These are phyloP conservation scores for Erucastrum elatum DNA, from an alignment of 345 rosid species.

Conservation along the genomic window DNA sequence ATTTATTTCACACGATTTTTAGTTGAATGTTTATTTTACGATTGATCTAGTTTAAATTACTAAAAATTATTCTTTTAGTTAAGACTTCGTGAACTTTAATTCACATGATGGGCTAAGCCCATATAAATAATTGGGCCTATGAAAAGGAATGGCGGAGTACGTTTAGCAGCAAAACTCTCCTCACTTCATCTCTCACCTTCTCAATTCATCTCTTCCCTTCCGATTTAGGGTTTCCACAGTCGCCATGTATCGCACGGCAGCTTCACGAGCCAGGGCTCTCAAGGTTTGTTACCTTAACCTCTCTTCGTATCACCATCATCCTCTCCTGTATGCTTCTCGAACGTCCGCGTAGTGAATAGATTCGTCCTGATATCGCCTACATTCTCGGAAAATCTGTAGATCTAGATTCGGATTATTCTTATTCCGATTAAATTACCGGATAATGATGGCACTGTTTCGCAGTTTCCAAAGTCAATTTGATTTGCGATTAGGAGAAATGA, in stretches of 20 bases:
- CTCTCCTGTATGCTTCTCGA: not conserved
- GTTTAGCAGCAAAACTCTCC: not conserved
- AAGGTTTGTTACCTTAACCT: slow-evolving; percentile 42
- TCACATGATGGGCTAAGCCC: not conserved
- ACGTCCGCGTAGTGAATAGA: slow-evolving; percentile 2
- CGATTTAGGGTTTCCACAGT: slow-evolving; percentile 37
- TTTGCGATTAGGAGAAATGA: slow-evolving; percentile 6
- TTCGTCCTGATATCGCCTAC: not conserved
- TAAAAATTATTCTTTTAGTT: no score
- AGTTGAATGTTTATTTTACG: no score
- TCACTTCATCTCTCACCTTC: not conserved
- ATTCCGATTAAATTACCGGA: slow-evolving; percentile 10
- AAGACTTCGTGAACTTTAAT: not conserved
- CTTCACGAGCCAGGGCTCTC: slow-evolving; percentile 54
- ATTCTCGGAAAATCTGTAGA: not conserved
- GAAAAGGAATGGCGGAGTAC: not conserved
- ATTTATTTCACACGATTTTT: no score
- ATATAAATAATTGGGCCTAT: not conserved
- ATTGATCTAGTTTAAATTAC: no score
- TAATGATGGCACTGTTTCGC: not conserved
- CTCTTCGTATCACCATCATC: not conserved
- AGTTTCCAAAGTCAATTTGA: not conserved
- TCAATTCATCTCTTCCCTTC: slow-evolving; percentile 19
- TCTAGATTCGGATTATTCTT: slow-evolving; percentile 26
- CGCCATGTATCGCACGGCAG: slow-evolving; percentile 59